Conservation (phyloP, 1,284 basidiomycete genomes). For the Fistulina hepatica region DNA sequence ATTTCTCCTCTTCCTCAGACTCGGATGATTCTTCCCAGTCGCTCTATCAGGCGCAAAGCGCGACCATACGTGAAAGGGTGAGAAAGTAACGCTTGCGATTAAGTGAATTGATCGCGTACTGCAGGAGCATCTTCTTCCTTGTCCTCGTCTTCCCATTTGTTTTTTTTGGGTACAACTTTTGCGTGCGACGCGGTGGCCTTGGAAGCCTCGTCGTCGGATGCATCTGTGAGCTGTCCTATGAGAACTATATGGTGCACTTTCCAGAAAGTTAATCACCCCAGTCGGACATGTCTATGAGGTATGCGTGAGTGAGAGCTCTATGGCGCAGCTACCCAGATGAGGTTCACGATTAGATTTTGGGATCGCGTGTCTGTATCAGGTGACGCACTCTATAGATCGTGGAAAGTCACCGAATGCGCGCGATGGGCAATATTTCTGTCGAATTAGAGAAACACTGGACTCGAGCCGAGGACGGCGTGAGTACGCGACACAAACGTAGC, state of each 20-base stretch:
- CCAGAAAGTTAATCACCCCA: conserved; percentile 16
- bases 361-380: no score
- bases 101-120: conserved; percentile 27
- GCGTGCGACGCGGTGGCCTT: conserved; percentile 31
- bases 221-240: conserved; percentile 21
- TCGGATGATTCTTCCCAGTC: conserved; percentile 89
- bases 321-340: no score
- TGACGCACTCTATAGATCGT: no score
- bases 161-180: conserved; percentile 32
- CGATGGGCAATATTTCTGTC: no score
- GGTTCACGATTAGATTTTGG: no score
- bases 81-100: not conserved
- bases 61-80: conserved; percentile 4
- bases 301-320: no score
- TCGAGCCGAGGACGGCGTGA: no score
- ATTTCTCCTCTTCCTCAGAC: conserved; percentile 65
- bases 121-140: conserved; percentile 59
- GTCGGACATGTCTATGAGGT: conserved; percentile 29
- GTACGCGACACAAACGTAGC: no score
- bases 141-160: conserved; percentile 83
- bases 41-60: conserved; percentile 39
- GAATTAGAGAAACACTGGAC: no score
- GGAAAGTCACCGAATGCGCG: no score
- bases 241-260: conserved; percentile 7
- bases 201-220: conserved; percentile 35